phyloP scores from a whole-genome alignment of 768 basidiomycete species.

The Porphyrellus cyaneotinctus region DNA sequence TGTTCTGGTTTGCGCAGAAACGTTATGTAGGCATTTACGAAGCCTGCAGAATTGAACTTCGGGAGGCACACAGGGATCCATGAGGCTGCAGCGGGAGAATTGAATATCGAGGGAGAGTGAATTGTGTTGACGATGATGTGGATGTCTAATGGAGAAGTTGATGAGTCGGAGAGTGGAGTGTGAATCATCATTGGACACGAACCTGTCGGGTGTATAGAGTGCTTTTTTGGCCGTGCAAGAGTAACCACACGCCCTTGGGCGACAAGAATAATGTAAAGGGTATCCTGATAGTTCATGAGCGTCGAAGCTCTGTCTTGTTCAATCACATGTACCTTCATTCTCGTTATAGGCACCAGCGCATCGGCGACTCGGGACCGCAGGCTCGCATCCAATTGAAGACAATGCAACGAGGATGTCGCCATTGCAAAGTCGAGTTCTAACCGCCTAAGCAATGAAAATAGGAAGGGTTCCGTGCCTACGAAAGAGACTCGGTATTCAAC shows the following conservation, averaged over 20 bases:
- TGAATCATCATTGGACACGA: conserved; percentile 12
- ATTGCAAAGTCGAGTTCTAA: conserved; percentile 80
- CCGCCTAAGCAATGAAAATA: conserved; percentile 64
- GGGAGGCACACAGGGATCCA: conserved; percentile 97
- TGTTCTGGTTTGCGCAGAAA: conserved; percentile 50
- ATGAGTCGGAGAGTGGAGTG: background rate
- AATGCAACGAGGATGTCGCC: conserved; percentile 75
- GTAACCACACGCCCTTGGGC: conserved; percentile 77
- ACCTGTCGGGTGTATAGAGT: conserved; percentile 94
- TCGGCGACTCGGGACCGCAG: conserved; percentile 77
- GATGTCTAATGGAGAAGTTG: conserved; percentile 51
- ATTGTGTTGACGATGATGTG: conserved; percentile 92
- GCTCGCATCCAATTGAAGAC: conserved; percentile 66
- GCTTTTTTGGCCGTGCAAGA: conserved; percentile 84
- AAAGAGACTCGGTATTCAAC: background rate
- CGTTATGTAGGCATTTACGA: conserved; percentile 87
- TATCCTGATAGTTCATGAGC: conserved; percentile 50
- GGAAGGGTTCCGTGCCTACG: conserved; percentile 79
- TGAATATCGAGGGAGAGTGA: conserved; percentile 71
- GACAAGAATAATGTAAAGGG: conserved; percentile 88
- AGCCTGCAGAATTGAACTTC: conserved; percentile 84
- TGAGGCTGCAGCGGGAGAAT: conserved; percentile 75
- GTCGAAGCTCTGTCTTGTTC: background rate
- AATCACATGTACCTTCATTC: conserved; percentile 62
- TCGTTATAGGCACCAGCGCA: conserved; percentile 70